A percentile compares a stretch with the other conserved stretches of the same genome.
Evolutionary conservation across 768 basidiomycete species (phyloP).

Genomic region (Auricularia sp.): DNA sequence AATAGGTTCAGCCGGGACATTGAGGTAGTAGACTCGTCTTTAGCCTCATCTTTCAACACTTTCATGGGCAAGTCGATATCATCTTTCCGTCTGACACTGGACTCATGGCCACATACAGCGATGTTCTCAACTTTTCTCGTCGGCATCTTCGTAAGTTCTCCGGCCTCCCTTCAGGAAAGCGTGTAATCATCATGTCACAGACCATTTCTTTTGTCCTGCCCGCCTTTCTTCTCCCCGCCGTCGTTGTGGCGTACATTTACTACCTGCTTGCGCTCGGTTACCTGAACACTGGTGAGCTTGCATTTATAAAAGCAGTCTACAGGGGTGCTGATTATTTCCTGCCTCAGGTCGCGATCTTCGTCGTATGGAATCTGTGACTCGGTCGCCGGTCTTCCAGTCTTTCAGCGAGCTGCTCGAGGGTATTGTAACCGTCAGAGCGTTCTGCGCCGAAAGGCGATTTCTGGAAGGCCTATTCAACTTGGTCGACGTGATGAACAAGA

Average conservation of each 20-base stretch:
- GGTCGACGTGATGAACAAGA: constrained; percentile 22
- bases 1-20: constrained; percentile 23
- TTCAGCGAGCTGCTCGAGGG: constrained; percentile 56
- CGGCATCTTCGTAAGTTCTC: constrained; percentile 5
- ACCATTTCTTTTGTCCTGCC: constrained; percentile 5
- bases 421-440: constrained; percentile 25
- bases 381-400: constrained; percentile 75
- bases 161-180: constrained; percentile 6
- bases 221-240: constrained; percentile 7
- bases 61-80: constrained; percentile 35
- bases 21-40: constrained; percentile 11
- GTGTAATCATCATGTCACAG: background rate
- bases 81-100: constrained; percentile 69
- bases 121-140: background rate
- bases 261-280: constrained; percentile 5
- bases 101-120: background rate
- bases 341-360: constrained; percentile 59
- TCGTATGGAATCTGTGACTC: constrained; percentile 82
- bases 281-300: constrained; percentile 2
- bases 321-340: constrained; percentile 27
- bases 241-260: constrained; percentile 6
- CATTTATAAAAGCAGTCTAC: background rate
- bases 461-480: constrained; percentile 19
- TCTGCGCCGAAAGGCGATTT: constrained; percentile 22
- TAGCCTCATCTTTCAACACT: constrained; percentile 42